Evolutionary conservation across 1,284 basidiomycete species (phyloP), one percentile per base, ranked within the genome.

Genomic region (Rhodotorula sp.): DNA sequence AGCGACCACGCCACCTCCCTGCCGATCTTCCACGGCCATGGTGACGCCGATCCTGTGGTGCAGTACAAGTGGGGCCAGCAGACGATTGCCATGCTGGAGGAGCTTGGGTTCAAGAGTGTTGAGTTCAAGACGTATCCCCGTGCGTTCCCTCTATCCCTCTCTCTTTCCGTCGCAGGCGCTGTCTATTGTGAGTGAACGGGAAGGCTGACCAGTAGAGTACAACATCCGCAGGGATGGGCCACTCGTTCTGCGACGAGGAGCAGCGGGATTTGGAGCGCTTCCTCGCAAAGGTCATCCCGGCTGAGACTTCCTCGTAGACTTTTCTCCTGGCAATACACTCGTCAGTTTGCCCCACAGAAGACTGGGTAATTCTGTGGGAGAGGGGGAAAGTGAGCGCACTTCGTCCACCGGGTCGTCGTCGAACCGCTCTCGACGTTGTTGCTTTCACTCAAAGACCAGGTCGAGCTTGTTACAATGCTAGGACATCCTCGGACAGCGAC

Each of bases 11-110:
- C 86, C 3, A 53, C 47, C 28, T 64, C 62, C 26, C 52, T 65
- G 5, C 89, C 91, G 2, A 84, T 94, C 48, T 94, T 94, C 82
- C 91, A 90, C 87, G 94, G 90, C 10, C 91, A 93, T 73, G 93
- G 93, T 13, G 85, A 82, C n/a, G 81, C 80, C 44, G 93, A 96
- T 79, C 86, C 86, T 15, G 83, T 94, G 20, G 88, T 94, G 26
- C 50, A 60, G 70, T 68, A 64, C 83, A 28, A 46, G 2, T 77
- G 75, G 75, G 75, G 75, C 47, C 57, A 76, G 46, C 52, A 62
- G 55, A 70, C 68, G 18, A 66, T 71, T 48, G 72, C 74, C 4
- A 68, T 69, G 58, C 54, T 77, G 5, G 54, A 52, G 37, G 72
- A 74, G 60, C 44, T 75, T 20, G 69, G 72, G 13, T 71, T 66